Evolutionary conservation across 2,329 filamentous ascomycete genomes (phyloP).

Genomic region (Trichoderma afroharzianum): DNA sequence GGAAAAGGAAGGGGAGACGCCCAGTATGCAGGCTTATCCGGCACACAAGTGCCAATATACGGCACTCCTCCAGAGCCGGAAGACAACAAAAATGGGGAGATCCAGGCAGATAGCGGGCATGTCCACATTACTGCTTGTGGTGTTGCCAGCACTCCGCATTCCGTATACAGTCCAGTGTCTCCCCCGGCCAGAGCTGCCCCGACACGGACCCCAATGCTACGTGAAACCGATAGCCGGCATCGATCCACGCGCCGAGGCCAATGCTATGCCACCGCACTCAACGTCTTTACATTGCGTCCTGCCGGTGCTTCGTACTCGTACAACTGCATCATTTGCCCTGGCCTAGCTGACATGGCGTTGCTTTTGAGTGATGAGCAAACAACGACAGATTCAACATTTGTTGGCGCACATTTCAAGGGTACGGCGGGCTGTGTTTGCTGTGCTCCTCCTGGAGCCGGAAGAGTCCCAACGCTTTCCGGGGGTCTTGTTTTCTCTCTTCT

Average conservation of each 20-base stretch:
- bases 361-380: not conserved
- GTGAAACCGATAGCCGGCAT: constrained; percentile 1
- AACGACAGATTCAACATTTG: not conserved
- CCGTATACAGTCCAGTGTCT: not conserved
- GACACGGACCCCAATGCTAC: constrained; percentile 4
- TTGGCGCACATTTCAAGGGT: not conserved
- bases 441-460: not conserved
- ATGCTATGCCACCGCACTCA: not conserved
- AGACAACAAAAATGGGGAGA: not conserved
- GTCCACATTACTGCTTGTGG: not conserved
- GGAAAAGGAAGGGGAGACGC: not conserved
- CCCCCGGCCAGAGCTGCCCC: not conserved
- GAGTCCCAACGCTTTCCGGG: too few relatives aligned
- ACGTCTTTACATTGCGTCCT: not conserved
- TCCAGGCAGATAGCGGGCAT: not conserved
- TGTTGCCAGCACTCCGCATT: not conserved
- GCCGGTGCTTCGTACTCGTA: not conserved
- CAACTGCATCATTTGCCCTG: not conserved
- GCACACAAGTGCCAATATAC: not conserved
- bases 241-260: not conserved
- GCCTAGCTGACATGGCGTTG: not conserved
- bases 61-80: not conserved
- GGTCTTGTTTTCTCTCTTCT: not conserved
- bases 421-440: not conserved
- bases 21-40: not conserved